Base-by-base conservation (phyloP, 2,329 filamentous ascomycete genomes). In the Cryphonectria radicalis region DNA sequence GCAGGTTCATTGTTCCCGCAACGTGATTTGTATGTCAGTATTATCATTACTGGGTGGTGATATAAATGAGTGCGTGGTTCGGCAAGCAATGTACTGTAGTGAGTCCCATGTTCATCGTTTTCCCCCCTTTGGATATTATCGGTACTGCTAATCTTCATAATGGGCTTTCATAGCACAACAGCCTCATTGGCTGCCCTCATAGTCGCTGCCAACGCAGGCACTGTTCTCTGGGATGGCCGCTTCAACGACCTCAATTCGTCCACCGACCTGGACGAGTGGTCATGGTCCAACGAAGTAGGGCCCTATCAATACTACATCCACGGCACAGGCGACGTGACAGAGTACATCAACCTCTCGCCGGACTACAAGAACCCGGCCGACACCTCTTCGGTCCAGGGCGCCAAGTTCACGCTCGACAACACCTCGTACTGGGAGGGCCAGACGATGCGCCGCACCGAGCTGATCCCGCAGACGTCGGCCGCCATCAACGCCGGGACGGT, bases 301-400 rank as follows among this genome's bases (percentile, higher is more conserved):
- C 86, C 89, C 0, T 93, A 92, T 81, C 91, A 93, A 80, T 93
- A 91, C 84, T 93, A 93, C 82, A 93, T 93, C 78, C 91, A 93
- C 82, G 92, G 91, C 50, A 81, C 82, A 6, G 86, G 84, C 11
- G 67, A 81, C 0, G 84, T 89, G 11, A 84, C 84, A 32, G 81
- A 87, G 76, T 92, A 93, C 80, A 85, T 92, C 74, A 89, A 88
- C 75, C 83, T 92, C 1, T 87, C 85, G 2, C 79, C 88, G 0
- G 79, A 81, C 71, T 90, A 84, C 84, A 91, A 91, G 82, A 92
- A 92, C 80, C 88, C 90, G 0, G 86, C 86, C 75, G 91, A 93
- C 79, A 83, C 82, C 0, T 83, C 82, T 65, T 90, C 88, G 66
- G 85, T 82, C 50, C 87, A 92, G 80, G 92, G 91, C 25, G 88